Evolutionary conservation across 169 alveolate genomes (phyloP), one percentile per base, ranked within the genome.

Genomic region (Blepharisma undulans): DNA sequence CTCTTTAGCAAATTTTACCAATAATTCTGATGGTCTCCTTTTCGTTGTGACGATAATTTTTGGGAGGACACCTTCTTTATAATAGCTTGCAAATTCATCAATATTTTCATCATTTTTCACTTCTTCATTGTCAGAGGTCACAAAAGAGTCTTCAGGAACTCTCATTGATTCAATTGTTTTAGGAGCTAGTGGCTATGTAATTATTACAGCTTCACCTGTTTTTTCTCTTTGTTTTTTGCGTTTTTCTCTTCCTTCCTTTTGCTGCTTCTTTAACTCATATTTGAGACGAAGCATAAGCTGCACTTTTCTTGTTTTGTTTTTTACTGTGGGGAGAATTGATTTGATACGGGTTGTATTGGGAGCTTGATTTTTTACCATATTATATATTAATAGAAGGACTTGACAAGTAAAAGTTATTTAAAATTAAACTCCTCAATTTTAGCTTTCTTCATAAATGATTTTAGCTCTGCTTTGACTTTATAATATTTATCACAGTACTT

Each of bases 21-120:
- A 86, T 76, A 95, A 91, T 90, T 93, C 93, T 27, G 97, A 91
- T 29, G 99, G 98, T 74, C 98, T 96, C 89, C 97, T 95, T 48
- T 96, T 95, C 7, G 99, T 98, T 5, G 99, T 98, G 89, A 98
- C 94, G 32, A 98, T 90, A 59, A 98, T 97, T 91, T 98, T 98
- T 19, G 99, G 99, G 34, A 95, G 93, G 77, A 95, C 92, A 61
- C 94, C 95, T 48, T 93, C 95, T 89, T 97, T 95, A 92, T 97
- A 98, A 93, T 97, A 98, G 34, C 95, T 96, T 78, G 97, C 92
- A 93, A 98, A 98, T 94, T 98, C 99, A 93, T 98, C 99, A 61
- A 95, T 94, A 30, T 93, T 94, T 94, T 97, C 97, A 59, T 97
- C 98, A 87, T 96, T 96, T 84, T 93, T 93, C 76, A 98, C 91